Evolutionary conservation across 2,329 filamentous ascomycete species (phyloP), one percentile per base, ranked within the genome.

Genomic region (Daldinia eschscholtzii): DNA sequence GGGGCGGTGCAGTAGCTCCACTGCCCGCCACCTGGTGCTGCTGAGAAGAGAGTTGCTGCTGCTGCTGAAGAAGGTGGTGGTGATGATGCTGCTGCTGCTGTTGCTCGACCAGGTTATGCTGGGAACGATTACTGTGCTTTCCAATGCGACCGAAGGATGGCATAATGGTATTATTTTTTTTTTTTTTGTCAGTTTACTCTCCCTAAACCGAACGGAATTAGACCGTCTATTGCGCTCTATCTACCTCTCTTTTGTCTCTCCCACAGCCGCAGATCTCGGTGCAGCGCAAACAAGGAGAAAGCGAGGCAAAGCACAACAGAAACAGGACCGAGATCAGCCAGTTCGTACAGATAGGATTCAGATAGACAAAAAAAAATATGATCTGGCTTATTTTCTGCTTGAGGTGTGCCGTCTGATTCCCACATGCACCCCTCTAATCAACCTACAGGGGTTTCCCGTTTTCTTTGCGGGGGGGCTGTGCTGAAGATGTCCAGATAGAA

Each of bases 91-190:
- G 74, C 61, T 64, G 71, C 62, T 75, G 79, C 53, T 76, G 79
- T 74, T 80, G 78, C 76, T 86, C 85, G 75, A 81, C 80, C 74
- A 87, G 81, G 71, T 84, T 83, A 76, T 86, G 85, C 80, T 87
- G 86, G 78, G 86, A 77, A 73, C 67, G 73, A 70, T 77, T 77
- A 70, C 74, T 76, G 56, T 86, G 83, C 81, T 82, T 87, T 77
- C 83, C 82, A 78, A 87, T 80, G 77, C 85, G 85, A 80, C 82
- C 81, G 79, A 87, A 87, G 79, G 80, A 79, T 75, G 83, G 84
- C 86, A 88, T 88, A 79, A 77, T 81, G 76, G 70, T 72, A 72
- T 67, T 73, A 71, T 68, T 72, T 62, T 65, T 46, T 37, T 37
- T 37, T 37, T 7, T 37, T 39, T 39, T 35, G 67, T 65, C 63